Base-by-base conservation (phyloP, 2,329 filamentous ascomycete genomes). In the Alternaria novae-zelandiae region DNA sequence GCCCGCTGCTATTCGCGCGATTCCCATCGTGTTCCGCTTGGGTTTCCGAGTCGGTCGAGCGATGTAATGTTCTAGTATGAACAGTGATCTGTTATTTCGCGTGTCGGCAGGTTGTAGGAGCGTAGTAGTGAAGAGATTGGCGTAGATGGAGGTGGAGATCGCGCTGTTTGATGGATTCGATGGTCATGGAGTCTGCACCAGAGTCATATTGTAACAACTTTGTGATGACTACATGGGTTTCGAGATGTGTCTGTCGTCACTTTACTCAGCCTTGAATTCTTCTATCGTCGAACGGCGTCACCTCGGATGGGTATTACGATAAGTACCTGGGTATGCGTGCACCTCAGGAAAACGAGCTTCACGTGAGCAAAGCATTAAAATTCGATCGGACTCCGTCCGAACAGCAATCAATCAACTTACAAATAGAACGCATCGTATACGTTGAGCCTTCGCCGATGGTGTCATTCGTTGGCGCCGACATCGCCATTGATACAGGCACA, bases 401-500 rank as follows among this genome's bases (percentile, higher is more conserved):
- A 41, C 2, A 11, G 36, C 9, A 5, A 17, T 6, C 15, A 3
- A 11, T 41, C 36, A 3, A 4, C 1, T 41, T 0, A 10, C 32
- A 9, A n/a, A 41, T 3, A 5, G 0, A 13, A 21, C 30, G 26
- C 17, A 10, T 15, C 6, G 17, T 32, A 32, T 15, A 20, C 6
- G 26, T 20, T n/a, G 17, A 15, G 17, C 13, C 17, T 51, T 28
- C 47, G 26, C 47, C 47, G n/a, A 32, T 51, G 26, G 28, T 51
- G 47, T 32, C 47, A 21, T 51, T 12, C 15, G 23, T 57, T 43
- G 53, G 55, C 56, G 59, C 63, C 65, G 62, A 64, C 46, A 64
- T 57, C 54, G 59, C 44, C 58, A 47, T 51, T 44, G 54, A 41
- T 58, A 54, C 61, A 66, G 61, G 58, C 57, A 64, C 64, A 53